Evolutionary conservation across 441 rosid species (phyloP).

Genomic region (Mallotus japonicus): DNA sequence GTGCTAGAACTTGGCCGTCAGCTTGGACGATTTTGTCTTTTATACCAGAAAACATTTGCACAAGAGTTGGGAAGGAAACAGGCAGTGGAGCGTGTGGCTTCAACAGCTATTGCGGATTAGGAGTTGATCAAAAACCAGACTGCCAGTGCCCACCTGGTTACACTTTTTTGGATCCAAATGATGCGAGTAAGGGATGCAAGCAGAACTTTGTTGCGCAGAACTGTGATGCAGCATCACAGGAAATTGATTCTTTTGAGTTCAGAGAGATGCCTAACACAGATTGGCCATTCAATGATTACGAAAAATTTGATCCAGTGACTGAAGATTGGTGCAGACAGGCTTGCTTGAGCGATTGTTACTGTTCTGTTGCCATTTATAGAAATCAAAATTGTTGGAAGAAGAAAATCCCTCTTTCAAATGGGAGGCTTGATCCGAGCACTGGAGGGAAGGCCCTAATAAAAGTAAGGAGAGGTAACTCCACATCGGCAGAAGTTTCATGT

Average conservation of each 20-base stretch:
- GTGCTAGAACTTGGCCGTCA: conserved; percentile 18
- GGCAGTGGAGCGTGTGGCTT: conserved; percentile 46
- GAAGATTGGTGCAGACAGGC: conserved; percentile 36
- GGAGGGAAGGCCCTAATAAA: conserved; percentile 25
- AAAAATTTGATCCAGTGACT: neutral
- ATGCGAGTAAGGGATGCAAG: conserved; percentile 38
- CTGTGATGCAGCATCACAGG: conserved; percentile 23
- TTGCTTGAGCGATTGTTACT: conserved; percentile 46
- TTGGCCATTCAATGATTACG: conserved; percentile 42
- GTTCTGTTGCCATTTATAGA: conserved; percentile 39
- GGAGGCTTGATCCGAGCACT: neutral
- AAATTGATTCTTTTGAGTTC: conserved; percentile 10
- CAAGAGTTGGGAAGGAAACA: conserved; percentile 14
- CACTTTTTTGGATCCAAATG: conserved; percentile 28
- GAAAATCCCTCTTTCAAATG: conserved; percentile 36
- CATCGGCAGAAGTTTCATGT: neutral
- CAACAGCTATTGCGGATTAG: conserved; percentile 41
- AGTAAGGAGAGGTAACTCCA: conserved; percentile 19
- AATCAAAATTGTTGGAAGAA: conserved; percentile 40
- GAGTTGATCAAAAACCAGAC: conserved; percentile 24
- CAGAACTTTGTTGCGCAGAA: conserved; percentile 31
- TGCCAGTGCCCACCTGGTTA: conserved; percentile 42
- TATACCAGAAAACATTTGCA: conserved; percentile 36
- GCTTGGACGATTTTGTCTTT: conserved; percentile 6
- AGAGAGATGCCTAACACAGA: conserved; percentile 6